Evolutionary conservation across 495 filamentous ascomycete species (phyloP).

Genomic region (Neurospora tetrasperma): DNA sequence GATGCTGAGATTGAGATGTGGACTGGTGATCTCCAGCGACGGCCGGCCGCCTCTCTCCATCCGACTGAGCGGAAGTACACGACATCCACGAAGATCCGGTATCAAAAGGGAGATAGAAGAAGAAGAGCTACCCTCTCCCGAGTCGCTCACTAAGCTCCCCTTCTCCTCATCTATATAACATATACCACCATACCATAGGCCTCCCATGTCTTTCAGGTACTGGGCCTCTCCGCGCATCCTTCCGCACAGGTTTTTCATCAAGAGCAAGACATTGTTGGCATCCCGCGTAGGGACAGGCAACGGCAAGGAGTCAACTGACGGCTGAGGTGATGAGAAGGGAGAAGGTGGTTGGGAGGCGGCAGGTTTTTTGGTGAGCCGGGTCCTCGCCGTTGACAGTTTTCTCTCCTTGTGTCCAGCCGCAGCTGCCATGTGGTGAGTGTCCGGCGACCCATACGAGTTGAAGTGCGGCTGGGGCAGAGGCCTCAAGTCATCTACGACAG

Average conservation of each 20-base stretch:
- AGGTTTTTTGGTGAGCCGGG: slow-evolving; percentile 37
- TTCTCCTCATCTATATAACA: slow-evolving; percentile 59
- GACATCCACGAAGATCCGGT: slow-evolving; percentile 78
- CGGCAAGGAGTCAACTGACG: slow-evolving; percentile 44
- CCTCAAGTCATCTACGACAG: slow-evolving; percentile 30
- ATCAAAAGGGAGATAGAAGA: slow-evolving; percentile 47
- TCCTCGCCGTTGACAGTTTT: slow-evolving; percentile 24
- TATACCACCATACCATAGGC: slow-evolving; percentile 49
- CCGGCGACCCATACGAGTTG: slow-evolving; percentile 30
- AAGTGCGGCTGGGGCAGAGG: slow-evolving; percentile 23
- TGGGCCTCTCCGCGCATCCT: slow-evolving; percentile 61
- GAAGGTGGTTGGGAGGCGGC: slow-evolving; percentile 38
- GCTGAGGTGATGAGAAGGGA: slow-evolving; percentile 33
- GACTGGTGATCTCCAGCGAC: slow-evolving; percentile 69
- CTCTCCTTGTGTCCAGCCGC: slow-evolving; percentile 31
- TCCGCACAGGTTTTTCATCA: slow-evolving; percentile 61
- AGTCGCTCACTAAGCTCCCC: slow-evolving; percentile 54
- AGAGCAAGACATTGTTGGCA: slow-evolving; percentile 50
- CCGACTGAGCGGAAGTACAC: slow-evolving; percentile 49
- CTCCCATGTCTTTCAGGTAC: slow-evolving; percentile 45
- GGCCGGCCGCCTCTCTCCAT: slow-evolving; percentile 31
- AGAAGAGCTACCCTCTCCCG: slow-evolving; percentile 33
- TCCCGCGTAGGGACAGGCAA: slow-evolving; percentile 49
- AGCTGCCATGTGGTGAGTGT: slow-evolving; percentile 16
- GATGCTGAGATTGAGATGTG: slow-evolving; percentile 57